Evolutionary conservation across 2,329 filamentous ascomycete species (phyloP).

Genomic region (Aspergillus niger): DNA sequence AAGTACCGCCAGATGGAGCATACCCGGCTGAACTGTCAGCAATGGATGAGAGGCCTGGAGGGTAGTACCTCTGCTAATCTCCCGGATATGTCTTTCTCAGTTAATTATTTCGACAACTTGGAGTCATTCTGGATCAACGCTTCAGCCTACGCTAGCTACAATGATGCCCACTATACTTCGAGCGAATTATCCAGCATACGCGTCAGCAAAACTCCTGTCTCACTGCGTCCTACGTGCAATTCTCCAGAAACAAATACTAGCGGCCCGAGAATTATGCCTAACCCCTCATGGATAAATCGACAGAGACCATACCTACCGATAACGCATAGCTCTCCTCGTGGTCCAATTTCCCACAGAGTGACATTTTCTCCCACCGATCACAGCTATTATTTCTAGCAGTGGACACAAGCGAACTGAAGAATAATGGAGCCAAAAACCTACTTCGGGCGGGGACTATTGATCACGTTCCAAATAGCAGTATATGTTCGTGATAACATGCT

Average conservation of each 20-base stretch:
- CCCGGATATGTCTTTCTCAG: not conserved
- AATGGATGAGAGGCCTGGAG: not conserved
- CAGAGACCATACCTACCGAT: not conserved
- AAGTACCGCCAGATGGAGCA: not conserved
- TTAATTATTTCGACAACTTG: not conserved
- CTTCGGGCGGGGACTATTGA: no score
- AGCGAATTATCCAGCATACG: not conserved
- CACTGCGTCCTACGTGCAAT: not conserved
- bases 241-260: not conserved
- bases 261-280: fast-evolving
- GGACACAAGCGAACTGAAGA: no score
- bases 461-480: no score
- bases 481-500: no score
- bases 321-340: not conserved
- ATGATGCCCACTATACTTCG: not conserved
- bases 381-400: no score
- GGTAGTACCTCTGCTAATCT: not conserved
- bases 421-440: no score
- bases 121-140: no score
- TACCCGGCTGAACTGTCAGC: not conserved
- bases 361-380: no score
- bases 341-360: not conserved
- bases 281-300: not conserved
- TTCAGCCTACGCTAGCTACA: not conserved
- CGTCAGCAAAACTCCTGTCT: not conserved